Base-by-base conservation (phyloP, 768 basidiomycete species). In the Leccinum olivaceopallidum region DNA sequence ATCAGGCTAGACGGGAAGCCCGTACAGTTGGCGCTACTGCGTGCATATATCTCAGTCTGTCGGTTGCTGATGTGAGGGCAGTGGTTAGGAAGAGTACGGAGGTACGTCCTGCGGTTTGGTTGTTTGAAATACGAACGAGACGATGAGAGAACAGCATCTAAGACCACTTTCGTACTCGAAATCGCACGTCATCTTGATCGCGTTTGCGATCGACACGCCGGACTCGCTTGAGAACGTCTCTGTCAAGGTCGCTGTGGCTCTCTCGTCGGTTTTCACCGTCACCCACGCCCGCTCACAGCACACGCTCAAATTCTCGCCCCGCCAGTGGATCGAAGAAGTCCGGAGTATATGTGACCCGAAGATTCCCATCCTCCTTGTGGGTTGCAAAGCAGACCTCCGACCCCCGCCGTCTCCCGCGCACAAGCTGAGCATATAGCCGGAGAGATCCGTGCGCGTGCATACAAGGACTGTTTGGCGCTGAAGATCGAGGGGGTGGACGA, bases 121-220 rank as follows among this genome's bases (percentile, higher is more conserved):
- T 13, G 47, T 48, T 13, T 6, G 20, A 48, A 12, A 14, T 22
- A 8, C 16, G 12, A 24, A 4, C 16, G 24, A 50, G 8, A 3
- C 1, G 49, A 26, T 9, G 10, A 24, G 24, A 22, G 24, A 20
- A 22, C 48, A 95, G 89, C 89, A 96, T 65, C 81, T 98, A 69
- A 88, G 97, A 67, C 97, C 97, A 52, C 85, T 99, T 76, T 97
- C 95, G 52, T 98, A 98, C 77, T 94, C 95, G 56, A 94, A 97
- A 80, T 97, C 96, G 61, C 97, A 99, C 76, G 93, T 99, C 69
- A 97, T 99, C 72, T 86, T 99, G 65, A 98, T 99, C 71, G 95
- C 95, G 50, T 99, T 95, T 73, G 85, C 94, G 54, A 87, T 98
- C 69, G 96, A 98, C 77, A 94, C 94, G 39, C 94, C 94, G 24